Base-by-base conservation (phyloP, 2,329 filamentous ascomycete species). In the Alternaria triticina region DNA sequence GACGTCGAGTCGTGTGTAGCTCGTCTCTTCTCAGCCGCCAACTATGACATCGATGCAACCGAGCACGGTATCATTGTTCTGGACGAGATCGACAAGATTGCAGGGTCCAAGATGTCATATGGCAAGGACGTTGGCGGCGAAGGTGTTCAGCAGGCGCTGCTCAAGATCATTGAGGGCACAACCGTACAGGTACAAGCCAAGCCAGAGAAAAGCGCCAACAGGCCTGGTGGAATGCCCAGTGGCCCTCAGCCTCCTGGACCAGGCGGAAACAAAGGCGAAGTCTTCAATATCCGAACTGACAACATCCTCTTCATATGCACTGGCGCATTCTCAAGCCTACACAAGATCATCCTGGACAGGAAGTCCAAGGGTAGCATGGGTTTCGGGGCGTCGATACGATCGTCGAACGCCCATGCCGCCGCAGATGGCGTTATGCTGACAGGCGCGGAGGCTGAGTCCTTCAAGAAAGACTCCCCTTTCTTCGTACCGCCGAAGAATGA, bases 261-360 rank as follows among this genome's bases (percentile, higher is more conserved):
- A 13, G 71, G 72, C 8, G 71, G 70, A 13, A 71, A 68, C 25
- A 90, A 88, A 76, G 84, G 84, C 20, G 88, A 90, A 65, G 82
- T 87, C 5, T 90, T 86, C 79, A 89, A 92, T 59, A 90, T 97
- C 61, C 91, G 96, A 72, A 99, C 96, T 0, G 94, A 94, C 68
- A 97, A 98, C 72, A 98, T 99, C 63, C 87, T 99, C 27, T 99
- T 99, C 81, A 94, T 99, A 45, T 97, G 96, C 78, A 96, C 94
- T 12, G 96, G 96, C 17, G 96, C 96, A 17, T 99, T 99, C 77
- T 92, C 96, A 36, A 95, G 94, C 3, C 85, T 98, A 1, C 93
- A 97, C 74, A 97, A 96, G 77, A 87, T 91, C 33, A 88, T 99
- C 52, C 85, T 97, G 63, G 91, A 94, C 62, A 90, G 96, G n/a